Evolutionary conservation across 257 asterid species (phyloP).

Genomic region (Forsythia viridissima): DNA sequence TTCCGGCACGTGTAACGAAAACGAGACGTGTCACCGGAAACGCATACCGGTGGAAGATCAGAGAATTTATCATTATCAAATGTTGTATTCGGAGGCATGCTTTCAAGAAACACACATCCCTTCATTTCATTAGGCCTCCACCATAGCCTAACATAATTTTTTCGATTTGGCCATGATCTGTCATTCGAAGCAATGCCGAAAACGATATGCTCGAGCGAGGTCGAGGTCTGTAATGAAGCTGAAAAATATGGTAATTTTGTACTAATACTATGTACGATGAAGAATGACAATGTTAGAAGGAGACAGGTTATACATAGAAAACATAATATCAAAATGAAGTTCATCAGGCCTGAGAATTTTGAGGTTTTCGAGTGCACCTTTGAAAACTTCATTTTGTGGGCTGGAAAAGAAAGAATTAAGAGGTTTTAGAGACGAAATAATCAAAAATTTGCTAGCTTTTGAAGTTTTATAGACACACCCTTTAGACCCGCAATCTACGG

Average conservation of each 20-base stretch:
- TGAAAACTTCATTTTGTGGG: constrained; percentile 40
- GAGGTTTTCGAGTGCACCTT: constrained; percentile 29
- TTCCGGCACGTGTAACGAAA: constrained; percentile 60
- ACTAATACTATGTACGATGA: constrained; percentile 24
- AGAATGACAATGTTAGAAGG: constrained; percentile 25
- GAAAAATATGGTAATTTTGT: constrained; percentile 25
- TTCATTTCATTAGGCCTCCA: constrained; percentile 67
- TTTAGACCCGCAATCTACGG: not conserved
- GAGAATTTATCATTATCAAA: not conserved
- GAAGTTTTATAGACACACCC: not conserved
- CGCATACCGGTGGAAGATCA: constrained; percentile 58
- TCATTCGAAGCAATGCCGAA: constrained; percentile 74
- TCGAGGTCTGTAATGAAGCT: constrained; percentile 34
- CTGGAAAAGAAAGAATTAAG: not conserved
- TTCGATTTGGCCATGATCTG: constrained; percentile 53
- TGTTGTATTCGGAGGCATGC: constrained; percentile 28
- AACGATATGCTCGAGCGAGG: constrained; percentile 63
- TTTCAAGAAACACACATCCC: constrained; percentile 81
- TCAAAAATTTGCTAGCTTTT: constrained; percentile 16
- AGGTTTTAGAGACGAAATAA: constrained; percentile 1
- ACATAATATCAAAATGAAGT: constrained; percentile 32
- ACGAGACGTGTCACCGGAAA: constrained; percentile 61
- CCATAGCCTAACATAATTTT: constrained; percentile 64
- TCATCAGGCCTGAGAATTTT: constrained; percentile 27
- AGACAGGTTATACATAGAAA: constrained; percentile 35